Conservation (phyloP, 768 basidiomycete genomes). For the Megacollybia marginata region DNA sequence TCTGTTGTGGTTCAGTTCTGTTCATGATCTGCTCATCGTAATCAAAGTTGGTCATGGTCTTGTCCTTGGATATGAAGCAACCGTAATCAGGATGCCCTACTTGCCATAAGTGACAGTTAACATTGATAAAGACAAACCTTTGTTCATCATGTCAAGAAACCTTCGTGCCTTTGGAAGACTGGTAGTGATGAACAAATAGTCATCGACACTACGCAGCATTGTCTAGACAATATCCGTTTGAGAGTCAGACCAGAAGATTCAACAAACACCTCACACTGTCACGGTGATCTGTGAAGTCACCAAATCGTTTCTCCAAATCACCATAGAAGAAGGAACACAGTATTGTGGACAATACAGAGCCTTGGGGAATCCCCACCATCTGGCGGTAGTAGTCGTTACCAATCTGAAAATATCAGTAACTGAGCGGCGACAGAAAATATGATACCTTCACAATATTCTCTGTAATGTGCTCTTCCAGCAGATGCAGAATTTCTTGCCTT, state of each 20-base stretch:
- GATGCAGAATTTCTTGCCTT: slow-evolving; percentile 53
- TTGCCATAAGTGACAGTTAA: background rate
- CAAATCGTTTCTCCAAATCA: slow-evolving; percentile 65
- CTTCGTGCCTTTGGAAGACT: slow-evolving; percentile 45
- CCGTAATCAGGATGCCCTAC: slow-evolving; percentile 91
- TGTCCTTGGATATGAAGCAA: slow-evolving; percentile 81
- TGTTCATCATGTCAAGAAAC: slow-evolving; percentile 73
- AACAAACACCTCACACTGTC: slow-evolving; percentile 47
- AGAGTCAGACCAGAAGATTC: background rate
- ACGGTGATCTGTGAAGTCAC: slow-evolving; percentile 45
- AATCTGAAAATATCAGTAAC: slow-evolving; percentile 42
- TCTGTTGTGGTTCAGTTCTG: slow-evolving; percentile 38
- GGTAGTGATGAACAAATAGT: slow-evolving; percentile 86
- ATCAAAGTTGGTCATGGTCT: slow-evolving; percentile 87
- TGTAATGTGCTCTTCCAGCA: slow-evolving; percentile 85
- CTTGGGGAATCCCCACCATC: slow-evolving; percentile 93
- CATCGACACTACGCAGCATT: slow-evolving; percentile 85
- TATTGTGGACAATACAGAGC: slow-evolving; percentile 90
- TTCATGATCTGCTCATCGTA: slow-evolving; percentile 45
- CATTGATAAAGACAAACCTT: slow-evolving; percentile 33
- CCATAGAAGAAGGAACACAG: slow-evolving; percentile 95
- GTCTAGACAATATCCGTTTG: slow-evolving; percentile 33
- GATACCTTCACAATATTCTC: slow-evolving; percentile 86
- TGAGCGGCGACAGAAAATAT: background rate
- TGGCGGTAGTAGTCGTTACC: slow-evolving; percentile 79